These are phyloP conservation scores for Adansonia grandidieri DNA, from an alignment of 441 rosid genomes.

Conservation along the genomic window DNA sequence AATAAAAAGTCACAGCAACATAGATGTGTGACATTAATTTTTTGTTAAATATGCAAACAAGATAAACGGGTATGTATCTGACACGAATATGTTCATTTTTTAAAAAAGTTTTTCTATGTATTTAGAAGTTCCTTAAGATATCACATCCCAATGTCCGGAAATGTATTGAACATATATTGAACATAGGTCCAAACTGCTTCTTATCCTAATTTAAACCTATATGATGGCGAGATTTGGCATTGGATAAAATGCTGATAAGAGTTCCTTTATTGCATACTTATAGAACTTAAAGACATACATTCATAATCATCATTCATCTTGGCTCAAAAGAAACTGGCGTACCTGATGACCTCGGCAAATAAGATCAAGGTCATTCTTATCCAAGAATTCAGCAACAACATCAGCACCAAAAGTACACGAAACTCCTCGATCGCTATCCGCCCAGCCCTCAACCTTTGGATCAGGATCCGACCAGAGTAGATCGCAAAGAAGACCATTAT, in stretches of 20 bases:
- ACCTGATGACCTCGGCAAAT: conserved; percentile 99
- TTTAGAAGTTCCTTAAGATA: too few relatives aligned
- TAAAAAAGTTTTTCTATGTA: too few relatives aligned
- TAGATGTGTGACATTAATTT: too few relatives aligned
- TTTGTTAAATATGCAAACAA: too few relatives aligned
- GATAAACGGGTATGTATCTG: too few relatives aligned
- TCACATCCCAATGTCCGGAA: too few relatives aligned
- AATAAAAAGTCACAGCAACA: too few relatives aligned
- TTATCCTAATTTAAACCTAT: not conserved
- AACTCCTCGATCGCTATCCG: conserved; percentile 89
- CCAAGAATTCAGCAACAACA: conserved; percentile 76
- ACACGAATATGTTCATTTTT: too few relatives aligned
- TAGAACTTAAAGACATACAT: too few relatives aligned
- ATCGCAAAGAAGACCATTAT: conserved; percentile 89
- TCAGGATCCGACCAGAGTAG: conserved; percentile 97
- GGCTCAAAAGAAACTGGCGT: conserved; percentile 25
- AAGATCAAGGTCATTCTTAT: conserved; percentile 92
- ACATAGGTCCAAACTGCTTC: not conserved
- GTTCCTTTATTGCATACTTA: too few relatives aligned
- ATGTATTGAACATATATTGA: too few relatives aligned
- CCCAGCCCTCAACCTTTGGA: conserved; percentile 75
- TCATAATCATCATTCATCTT: not conserved
- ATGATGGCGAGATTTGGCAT: not conserved
- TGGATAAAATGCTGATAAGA: too few relatives aligned
- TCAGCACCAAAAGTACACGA: conserved; percentile 92